phyloP scores from a whole-genome alignment of 257 asterid genomes.

The Gardenia jasminoides region DNA sequence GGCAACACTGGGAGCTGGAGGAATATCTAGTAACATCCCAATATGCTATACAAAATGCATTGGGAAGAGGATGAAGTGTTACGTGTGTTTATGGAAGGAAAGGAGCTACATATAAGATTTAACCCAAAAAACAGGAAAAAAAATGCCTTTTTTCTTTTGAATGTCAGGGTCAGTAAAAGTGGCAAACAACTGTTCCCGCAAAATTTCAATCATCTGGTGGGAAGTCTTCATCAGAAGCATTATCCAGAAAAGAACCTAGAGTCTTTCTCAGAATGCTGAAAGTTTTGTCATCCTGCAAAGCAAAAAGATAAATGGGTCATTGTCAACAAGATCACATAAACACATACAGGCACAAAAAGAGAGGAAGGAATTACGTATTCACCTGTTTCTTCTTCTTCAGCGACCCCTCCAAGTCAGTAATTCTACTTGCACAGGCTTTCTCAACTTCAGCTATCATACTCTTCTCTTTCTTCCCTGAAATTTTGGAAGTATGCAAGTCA shows the following conservation, averaged over 20 bases:
- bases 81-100: background rate
- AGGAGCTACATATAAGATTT: background rate
- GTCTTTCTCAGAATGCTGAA: conserved; percentile 80
- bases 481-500: background rate
- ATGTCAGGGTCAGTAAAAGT: background rate
- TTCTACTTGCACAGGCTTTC: conserved; percentile 60
- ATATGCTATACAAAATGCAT: conserved; percentile 2
- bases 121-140: background rate
- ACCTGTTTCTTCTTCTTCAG: conserved; percentile 95
- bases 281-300: conserved; percentile 81
- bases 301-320: conserved; percentile 20
- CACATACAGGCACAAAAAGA: background rate
- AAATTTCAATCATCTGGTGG: conserved; percentile 40
- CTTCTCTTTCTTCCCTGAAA: conserved; percentile 93
- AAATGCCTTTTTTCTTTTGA: background rate
- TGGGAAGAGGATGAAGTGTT: background rate
- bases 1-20: background rate
- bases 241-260: conserved; percentile 83
- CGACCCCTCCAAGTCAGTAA: conserved; percentile 81
- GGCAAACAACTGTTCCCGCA: background rate
- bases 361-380: conserved; percentile 10
- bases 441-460: conserved; percentile 63
- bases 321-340: background rate
- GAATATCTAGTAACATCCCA: background rate
- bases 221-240: conserved; percentile 92